Evolutionary conservation across 2,329 filamentous ascomycete species (phyloP), one percentile per base, ranked within the genome.

Genomic region (Sclerotinia sclerotiorum): DNA sequence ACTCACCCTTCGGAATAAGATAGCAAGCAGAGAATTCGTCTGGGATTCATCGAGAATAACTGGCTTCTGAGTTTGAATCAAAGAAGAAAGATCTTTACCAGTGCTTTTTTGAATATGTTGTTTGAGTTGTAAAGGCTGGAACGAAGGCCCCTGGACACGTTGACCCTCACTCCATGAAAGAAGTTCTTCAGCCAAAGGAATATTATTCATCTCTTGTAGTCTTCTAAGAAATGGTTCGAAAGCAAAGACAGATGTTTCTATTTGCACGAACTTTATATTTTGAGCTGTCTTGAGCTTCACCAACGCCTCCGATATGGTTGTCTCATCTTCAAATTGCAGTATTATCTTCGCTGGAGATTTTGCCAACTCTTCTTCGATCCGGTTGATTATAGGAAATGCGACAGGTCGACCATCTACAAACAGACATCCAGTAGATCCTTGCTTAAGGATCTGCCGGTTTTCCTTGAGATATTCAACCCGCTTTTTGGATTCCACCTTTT

Each of bases 181-280:
- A 0, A 91, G 73, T 44, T 85, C 79, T 1, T 84, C 76, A 3
- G 84, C 79, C 0, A 93, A 78, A 0, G 88, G 84, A 0, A 91
- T 66, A 2, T 87, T 82, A 0, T 75, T 79, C 32, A 87, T 85
- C 0, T 80, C 77, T 74, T 90, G 84, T 1, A 93, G 79, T 1
- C 85, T 82, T 60, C 83, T 77, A 5, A 93, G 76, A 1, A 93
- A 82, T 0, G 90, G 90, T 66, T 91, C 87, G 67, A 88, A 91
- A 0, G 89, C 87, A 74, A 92, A 93, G 0, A 89, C 82, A 0
- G 89, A 81, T 0, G 89, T 89, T 54, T 90, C 84, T 0, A 92
- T 84, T 2, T 88, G 77, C 0, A 88, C 76, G 56, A 92, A 88
- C 5, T 79, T 73, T 17, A 84, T 73, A 27, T 79, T 48, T 35